Evolutionary conservation across 208 protist species (phyloP).

Genomic region (Trypanosoma avium): DNA sequence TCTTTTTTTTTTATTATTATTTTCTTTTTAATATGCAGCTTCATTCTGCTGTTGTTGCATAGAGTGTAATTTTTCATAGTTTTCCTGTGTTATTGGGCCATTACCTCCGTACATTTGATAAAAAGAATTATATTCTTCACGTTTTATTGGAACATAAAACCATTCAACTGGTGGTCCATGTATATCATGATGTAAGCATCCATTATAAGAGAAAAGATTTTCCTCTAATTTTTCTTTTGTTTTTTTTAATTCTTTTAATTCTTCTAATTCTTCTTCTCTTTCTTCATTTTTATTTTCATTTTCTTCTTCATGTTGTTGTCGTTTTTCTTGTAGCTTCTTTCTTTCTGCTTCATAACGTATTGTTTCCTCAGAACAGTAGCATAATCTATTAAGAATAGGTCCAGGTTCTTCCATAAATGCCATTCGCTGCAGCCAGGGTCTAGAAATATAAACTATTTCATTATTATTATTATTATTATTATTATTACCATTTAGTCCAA

Average conservation of each 20-base stretch:
- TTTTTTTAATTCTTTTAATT: constrained; percentile 15
- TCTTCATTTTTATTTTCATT: too few relatives aligned
- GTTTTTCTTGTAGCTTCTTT: constrained; percentile 8
- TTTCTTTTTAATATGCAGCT: not conserved
- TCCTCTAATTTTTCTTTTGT: not conserved
- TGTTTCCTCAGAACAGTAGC: constrained; percentile 56
- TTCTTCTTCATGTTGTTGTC: too few relatives aligned
- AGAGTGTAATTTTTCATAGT: constrained; percentile 41
- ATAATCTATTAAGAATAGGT: constrained; percentile 74
- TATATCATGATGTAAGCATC: constrained; percentile 33
- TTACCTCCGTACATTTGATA: constrained; percentile 73
- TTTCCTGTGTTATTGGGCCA: constrained; percentile 36
- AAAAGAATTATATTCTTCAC: constrained; percentile 63
- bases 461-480: not conserved
- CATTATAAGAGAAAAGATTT: constrained; percentile 24
- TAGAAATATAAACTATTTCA: constrained; percentile 66
- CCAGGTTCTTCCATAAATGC: constrained; percentile 80
- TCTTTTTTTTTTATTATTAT: not conserved
- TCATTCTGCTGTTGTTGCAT: constrained; percentile 30
- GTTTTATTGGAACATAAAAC: constrained; percentile 72
- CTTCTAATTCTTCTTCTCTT: not conserved
- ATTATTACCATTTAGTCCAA: not conserved
- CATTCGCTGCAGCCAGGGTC: constrained; percentile 79
- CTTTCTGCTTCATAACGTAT: constrained; percentile 7
- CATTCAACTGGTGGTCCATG: constrained; percentile 66